Base-by-base conservation (phyloP, 2,329 filamentous ascomycete genomes). In the Paraconiothyrium brasiliense region DNA sequence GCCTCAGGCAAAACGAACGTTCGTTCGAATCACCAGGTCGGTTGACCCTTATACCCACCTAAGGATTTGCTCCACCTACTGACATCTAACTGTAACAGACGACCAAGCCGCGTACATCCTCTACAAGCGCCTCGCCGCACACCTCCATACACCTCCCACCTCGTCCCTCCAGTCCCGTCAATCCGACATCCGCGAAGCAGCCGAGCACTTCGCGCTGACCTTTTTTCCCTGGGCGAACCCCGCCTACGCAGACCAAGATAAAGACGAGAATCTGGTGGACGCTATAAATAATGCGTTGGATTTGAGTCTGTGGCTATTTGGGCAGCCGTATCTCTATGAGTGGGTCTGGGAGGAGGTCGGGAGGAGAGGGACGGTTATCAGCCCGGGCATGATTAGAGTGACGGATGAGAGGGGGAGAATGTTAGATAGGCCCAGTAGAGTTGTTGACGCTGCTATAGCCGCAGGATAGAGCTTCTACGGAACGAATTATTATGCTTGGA, bases 201-300 rank as follows among this genome's bases (percentile, higher is more conserved):
- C 75, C 1, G 72, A 76, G 54, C 71, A 75, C 59, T 77, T 77
- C 61, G 66, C 69, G 4, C 66, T 77, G 5, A 71, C 72, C 0
- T 77, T 77, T 63, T 77, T 77, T 51, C 73, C 74, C 1, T 77
- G 75, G 75, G 72, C 73, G 5, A 72, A 75, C 54, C 75, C 75
- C 2, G 48, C 57, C 2, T 64, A 63, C 11, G 57, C 58, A 11
- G 75, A 77, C 39, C 64, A 68, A 30, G 73, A 75, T 9, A 70
- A 68, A 39, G 75, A 77, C 8, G 68, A 71, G 10, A 67, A 75
- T 47, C 67, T 77, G 1, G 62, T 68, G 5, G 60, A 63, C 7
- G 64, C 76, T 32, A 71, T 77, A 11, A 63, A 44, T 11, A 66
- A 66, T n/a, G 69, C 70, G 2, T 54, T 76, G 27, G 70, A 76